Conservation (phyloP, 2,329 filamentous ascomycete species). For the Penicillium frequentans region DNA sequence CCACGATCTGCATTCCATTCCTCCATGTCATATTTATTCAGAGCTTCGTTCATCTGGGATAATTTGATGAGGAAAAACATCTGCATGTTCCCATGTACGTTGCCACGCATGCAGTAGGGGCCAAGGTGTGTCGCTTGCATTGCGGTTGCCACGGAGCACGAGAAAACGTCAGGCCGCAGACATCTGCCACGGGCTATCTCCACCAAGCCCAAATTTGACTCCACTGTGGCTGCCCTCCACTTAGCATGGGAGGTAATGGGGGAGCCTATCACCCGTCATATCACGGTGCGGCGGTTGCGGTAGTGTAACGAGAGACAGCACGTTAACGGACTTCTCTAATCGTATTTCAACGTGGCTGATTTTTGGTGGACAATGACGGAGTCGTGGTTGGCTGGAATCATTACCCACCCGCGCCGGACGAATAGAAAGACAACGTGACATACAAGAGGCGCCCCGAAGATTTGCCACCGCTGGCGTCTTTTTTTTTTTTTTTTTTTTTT, state of each 20-base stretch:
- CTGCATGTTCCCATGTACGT: neutral
- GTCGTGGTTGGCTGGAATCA: neutral
- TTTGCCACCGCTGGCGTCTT: conserved; percentile 11
- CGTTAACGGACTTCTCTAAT: neutral
- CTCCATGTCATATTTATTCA: neutral
- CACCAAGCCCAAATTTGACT: conserved; percentile 5
- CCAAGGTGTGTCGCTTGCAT: neutral
- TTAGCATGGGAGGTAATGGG: neutral
- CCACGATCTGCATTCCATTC: conserved; percentile 5
- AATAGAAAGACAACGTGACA: conserved; percentile 3
- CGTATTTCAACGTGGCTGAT: neutral
- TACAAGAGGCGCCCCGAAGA: neutral
- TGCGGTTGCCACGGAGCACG: neutral
- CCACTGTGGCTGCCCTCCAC: conserved; percentile 12
- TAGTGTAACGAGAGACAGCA: neutral
- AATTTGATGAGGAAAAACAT: conserved; percentile 4
- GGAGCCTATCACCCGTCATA: neutral
- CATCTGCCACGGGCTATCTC: neutral
- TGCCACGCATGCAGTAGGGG: neutral
- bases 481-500: neutral
- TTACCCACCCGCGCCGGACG: neutral
- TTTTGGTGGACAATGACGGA: neutral
- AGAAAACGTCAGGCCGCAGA: conserved; percentile 9
- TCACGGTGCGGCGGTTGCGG: neutral
- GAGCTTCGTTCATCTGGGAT: neutral